phyloP scores from a whole-genome alignment of 257 asterid genomes.

The Orobanche coerulescens region DNA sequence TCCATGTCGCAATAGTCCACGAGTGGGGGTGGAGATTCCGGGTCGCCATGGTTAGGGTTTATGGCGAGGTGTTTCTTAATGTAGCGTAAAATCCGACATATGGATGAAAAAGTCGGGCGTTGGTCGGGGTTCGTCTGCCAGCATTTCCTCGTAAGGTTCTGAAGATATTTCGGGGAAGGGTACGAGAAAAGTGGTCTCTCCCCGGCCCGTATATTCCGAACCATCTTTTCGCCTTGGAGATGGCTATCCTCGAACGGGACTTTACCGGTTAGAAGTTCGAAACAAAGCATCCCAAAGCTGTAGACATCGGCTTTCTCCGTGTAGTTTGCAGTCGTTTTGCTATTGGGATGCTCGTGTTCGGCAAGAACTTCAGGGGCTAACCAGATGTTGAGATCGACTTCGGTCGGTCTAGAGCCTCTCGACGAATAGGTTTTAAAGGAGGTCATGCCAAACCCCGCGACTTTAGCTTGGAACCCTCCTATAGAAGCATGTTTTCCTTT shows the following conservation, averaged over 20 bases:
- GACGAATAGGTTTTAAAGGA: conserved; percentile 32
- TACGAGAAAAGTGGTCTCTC: conserved; percentile 80
- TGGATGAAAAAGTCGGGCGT: conserved; percentile 70
- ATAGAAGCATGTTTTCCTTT: conserved; percentile 39
- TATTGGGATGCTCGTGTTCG: conserved; percentile 41
- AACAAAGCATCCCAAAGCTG: conserved; percentile 86
- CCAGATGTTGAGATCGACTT: conserved; percentile 55
- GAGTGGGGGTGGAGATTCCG: conserved; percentile 72
- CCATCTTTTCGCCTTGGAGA: conserved; percentile 71
- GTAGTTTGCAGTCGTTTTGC: conserved; percentile 27
- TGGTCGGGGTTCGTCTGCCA: conserved; percentile 61
- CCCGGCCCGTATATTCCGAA: conserved; percentile 64
- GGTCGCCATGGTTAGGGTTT: conserved; percentile 78
- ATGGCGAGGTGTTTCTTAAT: conserved; percentile 60
- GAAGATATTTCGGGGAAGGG: conserved; percentile 67
- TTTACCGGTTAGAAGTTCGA: conserved; percentile 70
- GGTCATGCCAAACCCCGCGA: conserved; percentile 50
- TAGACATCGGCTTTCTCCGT: conserved; percentile 78
- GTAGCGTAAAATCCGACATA: conserved; percentile 65
- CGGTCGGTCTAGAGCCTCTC: conserved; percentile 25
- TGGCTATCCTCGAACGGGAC: conserved; percentile 68
- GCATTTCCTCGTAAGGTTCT: conserved; percentile 64
- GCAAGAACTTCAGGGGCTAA: conserved; percentile 74
- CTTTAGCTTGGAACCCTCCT: conserved; percentile 53
- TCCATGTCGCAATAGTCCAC: conserved; percentile 79